Percentiles rank a stretch among this genome's conserved stretches.
These are phyloP conservation scores for Coniosporium apollinis DNA, from an alignment of 495 filamentous ascomycete species.

Conservation along the genomic window DNA sequence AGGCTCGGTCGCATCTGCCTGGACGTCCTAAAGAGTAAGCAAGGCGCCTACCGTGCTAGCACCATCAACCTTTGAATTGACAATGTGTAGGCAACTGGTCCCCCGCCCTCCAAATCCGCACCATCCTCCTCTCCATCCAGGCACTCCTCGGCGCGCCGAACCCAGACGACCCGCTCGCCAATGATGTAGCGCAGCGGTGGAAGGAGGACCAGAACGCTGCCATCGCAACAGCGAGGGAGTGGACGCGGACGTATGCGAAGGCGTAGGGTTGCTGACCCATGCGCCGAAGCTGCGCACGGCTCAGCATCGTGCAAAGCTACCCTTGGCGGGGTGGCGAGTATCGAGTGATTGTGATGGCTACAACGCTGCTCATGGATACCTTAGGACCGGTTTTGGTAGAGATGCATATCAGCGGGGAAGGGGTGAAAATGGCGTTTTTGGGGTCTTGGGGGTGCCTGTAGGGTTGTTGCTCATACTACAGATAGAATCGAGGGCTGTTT, in stretches of 20 bases:
- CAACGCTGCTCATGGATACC: too few species aligned
- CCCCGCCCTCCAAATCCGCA: constrained; percentile 91
- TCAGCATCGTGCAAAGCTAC: too few species aligned
- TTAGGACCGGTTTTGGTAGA: too few species aligned
- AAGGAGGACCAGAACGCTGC: constrained; percentile 87
- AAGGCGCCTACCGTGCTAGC: background rate
- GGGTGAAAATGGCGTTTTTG: too few species aligned
- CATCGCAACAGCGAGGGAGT: constrained; percentile 76
- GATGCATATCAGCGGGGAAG: too few species aligned
- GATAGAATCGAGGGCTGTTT: too few species aligned
- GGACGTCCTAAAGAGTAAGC: constrained; percentile 88
- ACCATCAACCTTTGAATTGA: constrained; percentile 2
- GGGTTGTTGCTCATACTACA: too few species aligned
- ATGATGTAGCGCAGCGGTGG: constrained; percentile 96
- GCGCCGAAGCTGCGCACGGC: too few species aligned
- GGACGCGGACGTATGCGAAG: constrained; percentile 69
- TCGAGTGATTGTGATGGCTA: too few species aligned
- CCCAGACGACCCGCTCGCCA: constrained; percentile 89
- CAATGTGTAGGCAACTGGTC: constrained; percentile 82
- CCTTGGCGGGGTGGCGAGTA: too few species aligned
- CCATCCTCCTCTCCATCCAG: constrained; percentile 93
- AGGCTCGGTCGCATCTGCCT: constrained; percentile 92
- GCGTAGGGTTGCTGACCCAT: too few species aligned
- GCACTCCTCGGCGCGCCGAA: constrained; percentile 92
- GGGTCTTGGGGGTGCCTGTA: too few species aligned